Evolutionary conservation across 2,329 filamentous ascomycete species (phyloP).

Genomic region (Lachnellula arida): DNA sequence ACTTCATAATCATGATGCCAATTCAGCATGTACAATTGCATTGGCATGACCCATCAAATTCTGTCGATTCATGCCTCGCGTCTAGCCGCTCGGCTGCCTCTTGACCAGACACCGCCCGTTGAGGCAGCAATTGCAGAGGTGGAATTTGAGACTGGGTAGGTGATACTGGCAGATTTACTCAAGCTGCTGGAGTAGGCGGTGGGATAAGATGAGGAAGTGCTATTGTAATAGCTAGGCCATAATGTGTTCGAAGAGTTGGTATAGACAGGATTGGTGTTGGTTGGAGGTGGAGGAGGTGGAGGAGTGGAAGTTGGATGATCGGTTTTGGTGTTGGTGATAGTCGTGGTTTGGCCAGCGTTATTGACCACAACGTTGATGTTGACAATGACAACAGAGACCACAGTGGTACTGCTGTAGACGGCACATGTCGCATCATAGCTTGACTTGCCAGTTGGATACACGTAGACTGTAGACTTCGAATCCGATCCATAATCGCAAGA

Average conservation of each 20-base stretch:
- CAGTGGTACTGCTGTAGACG: conserved; percentile 1
- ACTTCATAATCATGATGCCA: too few relatives aligned
- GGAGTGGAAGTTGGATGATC: conserved; percentile 7
- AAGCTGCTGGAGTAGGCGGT: not conserved
- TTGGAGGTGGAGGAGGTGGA: conserved; percentile 3
- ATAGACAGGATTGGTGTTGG: not conserved
- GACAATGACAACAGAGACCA: conserved; percentile 3
- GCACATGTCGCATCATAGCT: conserved; percentile 5
- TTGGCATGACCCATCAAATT: too few relatives aligned
- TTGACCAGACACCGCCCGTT: too few relatives aligned
- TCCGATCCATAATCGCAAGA: conserved; percentile 5
- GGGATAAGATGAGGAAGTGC: not conserved
- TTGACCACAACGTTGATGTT: conserved; percentile 6
- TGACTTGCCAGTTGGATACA: not conserved
- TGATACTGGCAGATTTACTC: not conserved
- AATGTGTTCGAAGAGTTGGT: conserved; percentile 2
- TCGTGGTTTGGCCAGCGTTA: conserved; percentile 1
- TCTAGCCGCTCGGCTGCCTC: too few relatives aligned
- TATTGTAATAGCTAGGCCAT: not conserved
- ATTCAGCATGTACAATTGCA: too few relatives aligned
- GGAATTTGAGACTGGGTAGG: not conserved
- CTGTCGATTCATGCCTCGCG: too few relatives aligned
- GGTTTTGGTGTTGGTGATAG: conserved; percentile 5
- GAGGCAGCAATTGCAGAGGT: too few relatives aligned
- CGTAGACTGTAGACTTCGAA: conserved; percentile 1